Base-by-base conservation (phyloP, 2,329 filamentous ascomycete genomes). In the Mariannaea elegans region DNA sequence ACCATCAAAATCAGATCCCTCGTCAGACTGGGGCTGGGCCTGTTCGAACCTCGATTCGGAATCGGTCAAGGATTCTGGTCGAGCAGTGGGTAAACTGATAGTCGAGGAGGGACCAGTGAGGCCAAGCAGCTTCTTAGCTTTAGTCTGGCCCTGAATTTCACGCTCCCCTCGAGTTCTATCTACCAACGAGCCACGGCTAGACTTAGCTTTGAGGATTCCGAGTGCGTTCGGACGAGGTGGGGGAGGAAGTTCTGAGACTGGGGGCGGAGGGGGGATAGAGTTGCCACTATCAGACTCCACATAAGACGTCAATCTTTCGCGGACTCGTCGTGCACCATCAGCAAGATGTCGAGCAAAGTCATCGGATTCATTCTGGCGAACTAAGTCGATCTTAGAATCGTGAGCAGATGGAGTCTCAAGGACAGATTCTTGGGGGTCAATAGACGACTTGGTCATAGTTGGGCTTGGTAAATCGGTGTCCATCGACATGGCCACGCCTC, bases 311-410 rank as follows among this genome's bases (percentile, higher is more conserved):
- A 94, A 78, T 65, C 87, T 89, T 73, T 94, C 90, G 50, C 91
- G 87, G 7, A 94, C 89, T 1, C 89, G 85, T 27, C 86, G 85
- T 54, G 90, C 87, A 14, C 90, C 86, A 64, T 88, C 85, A 2
- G 90, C 90, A 36, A 94, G 82, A 68, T 93, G 89, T 51, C 83
- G 87, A 16, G 89, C 88, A 70, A 94, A 93, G 24, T 92, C 90
- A 51, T 92, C 68, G 3, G 62, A 62, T 41, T 71, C 87, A 4
- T 84, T 82, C 51, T 89, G 87, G 24, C 81, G 78, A 44, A 82
- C 78, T 12, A 80, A 56, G 42, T 70, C 69, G 67, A 63, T 67
- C 60, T 64, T 71, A 19, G 39, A 56, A 46, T 64, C 60, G n/a
- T 57, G 61, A 23, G 51, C 34, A 32, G 59, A 63, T 8, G 34